These are phyloP conservation scores for Cercophora sp. DNA, from an alignment of 495 filamentous ascomycete genomes.

Conservation along the genomic window DNA sequence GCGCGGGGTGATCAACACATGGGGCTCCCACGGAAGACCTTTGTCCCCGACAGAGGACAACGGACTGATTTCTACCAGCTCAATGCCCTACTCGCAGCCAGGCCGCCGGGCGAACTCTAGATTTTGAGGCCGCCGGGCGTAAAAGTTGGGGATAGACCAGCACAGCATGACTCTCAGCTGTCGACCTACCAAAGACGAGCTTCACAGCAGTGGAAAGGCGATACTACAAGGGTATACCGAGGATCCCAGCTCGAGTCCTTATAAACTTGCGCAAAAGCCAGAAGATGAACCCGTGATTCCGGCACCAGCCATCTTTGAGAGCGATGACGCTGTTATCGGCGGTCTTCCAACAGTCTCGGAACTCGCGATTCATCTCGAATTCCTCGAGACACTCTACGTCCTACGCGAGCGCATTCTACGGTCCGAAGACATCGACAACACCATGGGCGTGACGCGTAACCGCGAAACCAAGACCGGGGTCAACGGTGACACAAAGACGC, in stretches of 20 bases:
- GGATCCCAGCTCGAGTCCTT: background rate
- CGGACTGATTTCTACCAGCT: too few species aligned
- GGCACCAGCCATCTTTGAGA: background rate
- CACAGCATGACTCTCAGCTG: slow-evolving; percentile 4
- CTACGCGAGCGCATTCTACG: slow-evolving; percentile 8
- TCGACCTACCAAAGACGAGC: background rate
- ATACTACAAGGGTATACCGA: background rate
- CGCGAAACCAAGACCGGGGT: slow-evolving; percentile 8
- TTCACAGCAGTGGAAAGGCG: background rate
- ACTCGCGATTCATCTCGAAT: slow-evolving; percentile 8
- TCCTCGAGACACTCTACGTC: slow-evolving; percentile 4
- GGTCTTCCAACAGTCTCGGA: slow-evolving; percentile 2
- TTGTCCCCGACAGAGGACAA: too few species aligned
- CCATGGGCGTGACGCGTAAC: slow-evolving; percentile 1
- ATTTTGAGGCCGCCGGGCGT: background rate
- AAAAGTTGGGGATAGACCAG: background rate
- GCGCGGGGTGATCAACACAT: too few species aligned
- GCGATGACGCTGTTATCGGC: background rate
- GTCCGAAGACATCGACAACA: background rate
- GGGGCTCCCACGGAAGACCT: too few species aligned
- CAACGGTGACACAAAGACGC: slow-evolving; percentile 1
- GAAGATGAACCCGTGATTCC: slow-evolving; percentile 6
- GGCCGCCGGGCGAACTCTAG: too few species aligned
- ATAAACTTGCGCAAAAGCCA: background rate
- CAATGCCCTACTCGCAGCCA: too few species aligned